Evolutionary conservation across 805 yeast genomes (phyloP).

Genomic region (Blastobotrys parvus): DNA sequence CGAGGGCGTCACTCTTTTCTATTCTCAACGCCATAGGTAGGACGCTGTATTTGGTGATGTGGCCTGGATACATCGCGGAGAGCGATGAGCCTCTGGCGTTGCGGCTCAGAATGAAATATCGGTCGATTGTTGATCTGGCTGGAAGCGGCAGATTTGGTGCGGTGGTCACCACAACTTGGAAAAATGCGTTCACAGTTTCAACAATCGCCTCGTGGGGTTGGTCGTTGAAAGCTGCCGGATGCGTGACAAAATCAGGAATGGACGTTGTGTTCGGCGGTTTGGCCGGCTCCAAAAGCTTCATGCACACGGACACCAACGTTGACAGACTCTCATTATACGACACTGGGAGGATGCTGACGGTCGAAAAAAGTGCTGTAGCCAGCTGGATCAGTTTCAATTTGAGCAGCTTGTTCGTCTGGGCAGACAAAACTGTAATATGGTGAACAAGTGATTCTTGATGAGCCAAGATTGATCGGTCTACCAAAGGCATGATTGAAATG

Average conservation of each 20-base stretch:
- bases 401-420: not conserved
- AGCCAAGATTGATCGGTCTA: conserved; percentile 32
- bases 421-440: conserved; percentile 13
- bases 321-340: conserved; percentile 3
- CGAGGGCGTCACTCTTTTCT: conserved; percentile 35
- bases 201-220: not conserved
- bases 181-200: conserved; percentile 36
- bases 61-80: conserved; percentile 62
- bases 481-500: conserved; percentile 39
- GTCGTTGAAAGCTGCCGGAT: conserved; percentile 4
- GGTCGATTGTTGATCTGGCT: conserved; percentile 50
- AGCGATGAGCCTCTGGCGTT: conserved; percentile 30
- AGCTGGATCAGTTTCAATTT: conserved; percentile 7
- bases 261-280: conserved; percentile 13
- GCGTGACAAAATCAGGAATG: conserved; percentile 15
- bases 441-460: conserved; percentile 38
- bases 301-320: conserved; percentile 5
- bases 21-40: conserved; percentile 60
- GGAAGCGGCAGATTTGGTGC: conserved; percentile 49
- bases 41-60: conserved; percentile 48
- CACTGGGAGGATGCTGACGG: conserved; percentile 6
- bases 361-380: conserved; percentile 3
- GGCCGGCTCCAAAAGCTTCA: conserved; percentile 6
- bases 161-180: conserved; percentile 39
- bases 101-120: conserved; percentile 33